Percentiles rank a stretch among this genome's conserved stretches.
Conservation (phyloP, 2,329 filamentous ascomycete species). For the Calonectria pauciramosa region DNA sequence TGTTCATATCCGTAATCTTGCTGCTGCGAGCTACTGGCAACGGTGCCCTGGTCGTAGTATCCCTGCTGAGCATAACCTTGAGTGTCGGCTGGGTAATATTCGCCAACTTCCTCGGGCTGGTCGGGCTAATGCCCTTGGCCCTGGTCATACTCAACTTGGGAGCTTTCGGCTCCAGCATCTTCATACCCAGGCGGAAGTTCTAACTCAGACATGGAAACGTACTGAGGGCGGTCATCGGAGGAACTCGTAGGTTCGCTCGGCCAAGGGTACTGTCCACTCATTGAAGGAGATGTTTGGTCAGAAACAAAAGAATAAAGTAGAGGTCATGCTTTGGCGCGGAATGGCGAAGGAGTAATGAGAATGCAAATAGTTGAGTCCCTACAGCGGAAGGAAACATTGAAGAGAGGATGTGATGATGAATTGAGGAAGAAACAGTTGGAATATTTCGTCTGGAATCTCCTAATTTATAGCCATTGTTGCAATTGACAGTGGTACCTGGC, state of each 20-base stretch:
- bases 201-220: not conserved
- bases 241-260: not conserved
- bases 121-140: constrained; percentile 17
- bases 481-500: not conserved
- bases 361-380: not conserved
- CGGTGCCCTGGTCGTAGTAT: not conserved
- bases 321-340: not conserved
- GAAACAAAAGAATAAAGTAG: not conserved
- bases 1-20: not conserved
- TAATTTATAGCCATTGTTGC: not conserved
- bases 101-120: constrained; percentile 1
- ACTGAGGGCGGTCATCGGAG: not conserved
- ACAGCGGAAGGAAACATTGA: not conserved
- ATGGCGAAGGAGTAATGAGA: not conserved
- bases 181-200: not conserved
- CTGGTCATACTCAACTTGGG: not conserved
- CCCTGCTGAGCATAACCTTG: not conserved
- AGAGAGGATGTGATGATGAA: not conserved
- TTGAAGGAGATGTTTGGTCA: not conserved
- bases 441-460: not conserved
- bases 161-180: not conserved
- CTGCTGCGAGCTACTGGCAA: not conserved
- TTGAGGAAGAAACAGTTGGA: not conserved
- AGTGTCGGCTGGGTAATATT: not conserved
- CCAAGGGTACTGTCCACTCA: not conserved